Conservation (phyloP, 768 basidiomycete genomes). For the Megacollybia marginata region DNA sequence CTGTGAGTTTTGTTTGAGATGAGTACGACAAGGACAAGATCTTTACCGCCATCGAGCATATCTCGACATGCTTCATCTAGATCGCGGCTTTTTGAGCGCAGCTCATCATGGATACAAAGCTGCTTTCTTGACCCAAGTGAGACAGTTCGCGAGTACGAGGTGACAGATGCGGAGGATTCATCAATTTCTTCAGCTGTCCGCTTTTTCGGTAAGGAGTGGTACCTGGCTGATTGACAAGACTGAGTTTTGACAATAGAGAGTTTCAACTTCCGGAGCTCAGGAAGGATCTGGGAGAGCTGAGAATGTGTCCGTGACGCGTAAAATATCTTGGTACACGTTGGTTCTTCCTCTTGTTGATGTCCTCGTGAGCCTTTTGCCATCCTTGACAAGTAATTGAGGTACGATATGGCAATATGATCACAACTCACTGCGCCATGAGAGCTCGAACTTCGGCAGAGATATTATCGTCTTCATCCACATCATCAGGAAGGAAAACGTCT, state of each 20-base stretch:
- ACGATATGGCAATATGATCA: not conserved
- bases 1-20: conserved; percentile 37
- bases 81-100: conserved; percentile 56
- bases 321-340: conserved; percentile 75
- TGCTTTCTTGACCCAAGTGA: conserved; percentile 87
- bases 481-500: conserved; percentile 68
- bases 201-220: conserved; percentile 10
- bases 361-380: conserved; percentile 22
- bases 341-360: conserved; percentile 30
- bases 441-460: conserved; percentile 73
- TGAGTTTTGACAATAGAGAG: conserved; percentile 26
- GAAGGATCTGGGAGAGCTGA: conserved; percentile 85
- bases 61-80: conserved; percentile 88
- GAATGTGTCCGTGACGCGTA: conserved; percentile 96
- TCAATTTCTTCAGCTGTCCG: conserved; percentile 20
- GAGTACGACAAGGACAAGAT: not conserved
- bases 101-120: conserved; percentile 83
- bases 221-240: conserved; percentile 5
- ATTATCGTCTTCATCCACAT: conserved; percentile 40
- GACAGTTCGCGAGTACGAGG: conserved; percentile 50
- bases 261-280: conserved; percentile 73
- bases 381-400: conserved; percentile 9
- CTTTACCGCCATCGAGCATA: conserved; percentile 51
- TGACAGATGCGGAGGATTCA: conserved; percentile 13
- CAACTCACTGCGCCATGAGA: conserved; percentile 67